Evolutionary conservation across 345 rosid genomes (phyloP), one percentile per base, ranked within the genome.

Genomic region (Nephelium lappaceum): DNA sequence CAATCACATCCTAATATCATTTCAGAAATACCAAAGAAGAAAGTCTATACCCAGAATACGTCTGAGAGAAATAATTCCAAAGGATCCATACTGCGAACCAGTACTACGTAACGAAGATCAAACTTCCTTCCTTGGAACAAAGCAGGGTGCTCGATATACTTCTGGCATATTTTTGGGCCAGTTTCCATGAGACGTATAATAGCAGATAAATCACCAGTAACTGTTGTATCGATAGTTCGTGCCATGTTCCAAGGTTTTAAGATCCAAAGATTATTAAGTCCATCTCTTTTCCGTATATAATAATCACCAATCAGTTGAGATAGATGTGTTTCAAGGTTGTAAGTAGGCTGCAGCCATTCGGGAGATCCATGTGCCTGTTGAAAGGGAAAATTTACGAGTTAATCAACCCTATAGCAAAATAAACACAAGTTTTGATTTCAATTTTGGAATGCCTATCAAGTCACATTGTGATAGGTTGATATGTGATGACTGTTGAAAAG

Each of bases 201-300:
- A 58, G 93, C 95, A 78, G 95, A 82, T 83, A 92, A 77, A 80
- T 90, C 89, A 71, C 86, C 92, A 5, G 91, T 95, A 75, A 95
- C 92, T 78, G 93, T 90, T 65, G 98, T 95, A 83, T 95, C 98
- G 67, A 95, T 91, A 27, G 98, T 92, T 53, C 98, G 89, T 31
- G 98, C 98, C 98, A 95, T 95, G 82, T 95, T 95, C 98, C 98
- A 95, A 38, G 98, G 98, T 85, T 93, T 95, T 85, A 93, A 88
- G 84, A 95, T 95, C 98, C 98, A 95, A 10, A 95, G 79, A 81
- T 95, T 93, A 87, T 92, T 78, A 51, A 74, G 74, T 18, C 91
- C 86, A 82, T 89, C 89, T 79, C 88, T 89, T 81, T 89, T 73
- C 62, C 93, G 95, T 64, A 81, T 74, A 69, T 38, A 86, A 78